A percentile compares a stretch with the other conserved stretches of the same genome.
These are phyloP conservation scores for Zasmidium angulare DNA, from an alignment of 2,329 filamentous ascomycete species.

Conservation along the genomic window DNA sequence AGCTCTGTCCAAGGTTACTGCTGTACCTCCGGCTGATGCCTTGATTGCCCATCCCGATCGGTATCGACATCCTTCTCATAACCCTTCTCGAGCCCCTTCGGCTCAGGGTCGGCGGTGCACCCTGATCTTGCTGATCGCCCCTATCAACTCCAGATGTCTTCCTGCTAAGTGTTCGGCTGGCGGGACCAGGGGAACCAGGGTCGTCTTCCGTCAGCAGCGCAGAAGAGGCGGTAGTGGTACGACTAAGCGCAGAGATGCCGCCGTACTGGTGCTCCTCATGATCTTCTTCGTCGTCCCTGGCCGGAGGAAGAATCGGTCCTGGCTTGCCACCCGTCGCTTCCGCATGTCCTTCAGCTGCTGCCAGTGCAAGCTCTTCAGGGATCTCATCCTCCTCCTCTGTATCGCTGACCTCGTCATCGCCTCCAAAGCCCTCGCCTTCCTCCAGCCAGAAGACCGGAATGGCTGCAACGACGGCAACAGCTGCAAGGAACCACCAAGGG, in stretches of 20 bases:
- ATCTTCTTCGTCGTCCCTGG: conserved; percentile 33
- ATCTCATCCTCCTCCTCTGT: conserved; percentile 34
- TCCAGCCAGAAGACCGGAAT: conserved; percentile 70
- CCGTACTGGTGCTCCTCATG: conserved; percentile 37
- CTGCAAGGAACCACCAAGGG: conserved; percentile 77
- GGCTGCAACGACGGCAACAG: conserved; percentile 63
- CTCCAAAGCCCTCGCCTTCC: conserved; percentile 68
- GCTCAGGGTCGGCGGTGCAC: conserved; percentile 14
- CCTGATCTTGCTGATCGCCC: conserved; percentile 3
- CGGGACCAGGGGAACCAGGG: conserved; percentile 17
- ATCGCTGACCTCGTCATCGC: conserved; percentile 39
- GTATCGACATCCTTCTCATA: conserved; percentile 43
- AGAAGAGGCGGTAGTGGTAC: conserved; percentile 33
- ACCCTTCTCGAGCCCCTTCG: conserved; percentile 33
- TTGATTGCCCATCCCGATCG: conserved; percentile 45
- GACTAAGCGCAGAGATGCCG: conserved; percentile 33
- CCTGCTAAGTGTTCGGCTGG: conserved; percentile 11
- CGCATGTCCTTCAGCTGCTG: conserved; percentile 24
- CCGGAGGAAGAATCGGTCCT: conserved; percentile 11
- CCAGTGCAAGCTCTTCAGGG: conserved; percentile 16
- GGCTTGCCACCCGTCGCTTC: conserved; percentile 23
- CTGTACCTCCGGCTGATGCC: conserved; percentile 46
- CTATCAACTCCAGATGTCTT: conserved; percentile 15
- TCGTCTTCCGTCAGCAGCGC: conserved; percentile 24
- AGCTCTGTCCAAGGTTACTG: conserved; percentile 45